Conservation (phyloP, 768 basidiomycete genomes). For the Mycena leptocephala region DNA sequence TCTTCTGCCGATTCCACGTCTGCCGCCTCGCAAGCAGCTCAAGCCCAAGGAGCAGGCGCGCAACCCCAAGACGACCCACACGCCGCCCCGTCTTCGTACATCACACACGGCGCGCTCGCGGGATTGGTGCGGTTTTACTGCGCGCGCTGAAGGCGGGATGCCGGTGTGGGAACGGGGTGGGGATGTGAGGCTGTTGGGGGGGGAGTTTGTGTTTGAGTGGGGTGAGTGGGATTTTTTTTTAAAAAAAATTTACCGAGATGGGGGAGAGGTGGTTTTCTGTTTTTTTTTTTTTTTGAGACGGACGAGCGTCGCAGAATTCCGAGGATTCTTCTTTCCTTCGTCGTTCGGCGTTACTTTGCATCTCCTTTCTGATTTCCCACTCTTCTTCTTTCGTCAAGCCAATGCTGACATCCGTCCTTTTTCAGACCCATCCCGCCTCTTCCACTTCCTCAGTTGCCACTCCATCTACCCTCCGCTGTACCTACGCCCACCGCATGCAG, state of each 20-base stretch:
- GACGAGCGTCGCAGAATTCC: too few relatives aligned
- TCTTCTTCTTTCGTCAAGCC: too few relatives aligned
- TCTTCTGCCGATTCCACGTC: too few relatives aligned
- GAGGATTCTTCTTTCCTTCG: too few relatives aligned
- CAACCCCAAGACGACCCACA: constrained; percentile 11
- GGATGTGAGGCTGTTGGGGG: constrained; percentile 86
- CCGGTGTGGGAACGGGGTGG: constrained; percentile 89
- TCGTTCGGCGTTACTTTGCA: too few relatives aligned
- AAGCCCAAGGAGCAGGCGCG: background rate
- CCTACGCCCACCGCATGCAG: constrained; percentile 91
- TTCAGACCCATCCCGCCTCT: background rate
- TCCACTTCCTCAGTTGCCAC: background rate
- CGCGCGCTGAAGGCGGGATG: constrained; percentile 83
- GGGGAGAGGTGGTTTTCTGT: background rate
- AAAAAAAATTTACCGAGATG: background rate
- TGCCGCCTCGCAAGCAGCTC: too few relatives aligned
- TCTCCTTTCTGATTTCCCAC: too few relatives aligned
- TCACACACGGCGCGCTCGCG: constrained; percentile 77
- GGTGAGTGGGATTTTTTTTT: constrained; percentile 49
- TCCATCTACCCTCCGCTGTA: constrained; percentile 60
- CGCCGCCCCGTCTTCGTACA: constrained; percentile 60
- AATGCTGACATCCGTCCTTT: background rate
- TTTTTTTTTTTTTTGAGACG: background rate
- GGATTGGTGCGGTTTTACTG: constrained; percentile 82
- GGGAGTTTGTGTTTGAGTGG: constrained; percentile 81